These are phyloP conservation scores for Straminergon stramineum DNA, from an alignment of 225 moss, liverwort and hornwort species.

Conservation along the genomic window DNA sequence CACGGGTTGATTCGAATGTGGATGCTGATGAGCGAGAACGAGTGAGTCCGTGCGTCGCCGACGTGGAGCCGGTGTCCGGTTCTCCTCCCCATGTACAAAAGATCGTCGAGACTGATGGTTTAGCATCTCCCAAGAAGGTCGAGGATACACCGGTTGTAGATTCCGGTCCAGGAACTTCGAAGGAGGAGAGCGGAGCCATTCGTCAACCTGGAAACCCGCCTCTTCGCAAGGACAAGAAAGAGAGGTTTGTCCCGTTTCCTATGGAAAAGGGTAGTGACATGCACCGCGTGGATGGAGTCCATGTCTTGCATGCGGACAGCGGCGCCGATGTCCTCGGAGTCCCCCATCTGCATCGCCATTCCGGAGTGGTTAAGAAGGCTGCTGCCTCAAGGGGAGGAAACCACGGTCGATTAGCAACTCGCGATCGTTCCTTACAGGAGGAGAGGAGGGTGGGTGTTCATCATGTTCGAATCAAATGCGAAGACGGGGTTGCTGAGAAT, in stretches of 20 bases:
- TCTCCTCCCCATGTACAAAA: background rate
- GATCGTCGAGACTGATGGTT: background rate
- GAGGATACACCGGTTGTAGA: background rate
- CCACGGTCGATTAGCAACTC: background rate
- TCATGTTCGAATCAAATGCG: constrained; percentile 25
- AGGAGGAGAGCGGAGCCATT: background rate
- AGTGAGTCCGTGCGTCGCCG: background rate
- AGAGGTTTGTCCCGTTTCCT: background rate
- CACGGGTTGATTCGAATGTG: background rate
- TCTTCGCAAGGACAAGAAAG: constrained; percentile 10
- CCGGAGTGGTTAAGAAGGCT: background rate
- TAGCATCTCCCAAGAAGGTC: background rate
- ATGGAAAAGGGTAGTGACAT: constrained; percentile 5
- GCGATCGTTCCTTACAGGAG: constrained; percentile 1
- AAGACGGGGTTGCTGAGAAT: constrained; percentile 48
- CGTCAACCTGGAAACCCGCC: background rate
- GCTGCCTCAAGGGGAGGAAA: background rate
- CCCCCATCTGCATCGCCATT: background rate
- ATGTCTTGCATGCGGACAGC: constrained; percentile 1
- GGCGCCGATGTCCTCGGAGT: constrained; percentile 1
- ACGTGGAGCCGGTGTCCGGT: background rate
- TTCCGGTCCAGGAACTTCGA: background rate
- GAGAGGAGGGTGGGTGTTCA: constrained; percentile 5
- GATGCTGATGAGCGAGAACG: background rate
- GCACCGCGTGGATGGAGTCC: constrained; percentile 5